phyloP scores from a whole-genome alignment of 1,284 basidiomycete genomes.

The Ustilago vetiveriae region DNA sequence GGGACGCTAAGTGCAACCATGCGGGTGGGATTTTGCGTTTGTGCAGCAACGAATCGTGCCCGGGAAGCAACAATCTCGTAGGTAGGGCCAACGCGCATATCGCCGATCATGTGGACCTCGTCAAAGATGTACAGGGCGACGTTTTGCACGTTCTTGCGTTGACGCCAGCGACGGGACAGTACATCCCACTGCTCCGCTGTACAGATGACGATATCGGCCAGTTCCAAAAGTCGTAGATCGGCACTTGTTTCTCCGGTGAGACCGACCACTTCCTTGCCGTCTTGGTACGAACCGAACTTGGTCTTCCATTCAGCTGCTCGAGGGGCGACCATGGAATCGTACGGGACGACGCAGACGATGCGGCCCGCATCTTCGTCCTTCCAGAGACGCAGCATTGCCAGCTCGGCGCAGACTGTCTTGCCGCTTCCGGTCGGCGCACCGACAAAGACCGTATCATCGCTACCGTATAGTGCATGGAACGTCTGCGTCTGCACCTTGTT shows the following conservation, averaged over 20 bases:
- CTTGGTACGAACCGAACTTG: slow-evolving; percentile 84
- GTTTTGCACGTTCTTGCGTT: slow-evolving; percentile 93
- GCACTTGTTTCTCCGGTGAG: slow-evolving; percentile 94
- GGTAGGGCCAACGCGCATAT: slow-evolving; percentile 87
- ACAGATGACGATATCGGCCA: slow-evolving; percentile 82
- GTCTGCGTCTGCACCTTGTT: slow-evolving; percentile 99
- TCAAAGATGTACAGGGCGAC: slow-evolving; percentile 93
- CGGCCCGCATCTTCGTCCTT: slow-evolving; percentile 78
- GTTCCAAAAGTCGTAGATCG: slow-evolving; percentile 85
- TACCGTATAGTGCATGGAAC: slow-evolving; percentile 95
- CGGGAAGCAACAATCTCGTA: slow-evolving; percentile 96
- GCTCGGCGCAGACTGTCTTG: slow-evolving; percentile 97
- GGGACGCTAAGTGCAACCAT: slow-evolving; percentile 94
- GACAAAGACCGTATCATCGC: slow-evolving; percentile 94
- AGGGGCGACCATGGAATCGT: slow-evolving; percentile 93
- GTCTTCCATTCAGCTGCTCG: slow-evolving; percentile 86
- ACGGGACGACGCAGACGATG: slow-evolving; percentile 96
- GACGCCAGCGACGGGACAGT: slow-evolving; percentile 93
- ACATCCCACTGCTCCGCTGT: slow-evolving; percentile 94
- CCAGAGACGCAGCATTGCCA: slow-evolving; percentile 91
- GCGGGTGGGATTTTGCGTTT: slow-evolving; percentile 87
- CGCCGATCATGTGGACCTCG: slow-evolving; percentile 90
- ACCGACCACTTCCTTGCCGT: slow-evolving; percentile 89
- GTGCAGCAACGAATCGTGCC: slow-evolving; percentile 93
- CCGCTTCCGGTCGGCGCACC: slow-evolving; percentile 96